Percentiles rank a stretch among this genome's conserved stretches.
These are phyloP conservation scores for Corymbia citriodora DNA, from an alignment of 441 rosid genomes.

Conservation along the genomic window DNA sequence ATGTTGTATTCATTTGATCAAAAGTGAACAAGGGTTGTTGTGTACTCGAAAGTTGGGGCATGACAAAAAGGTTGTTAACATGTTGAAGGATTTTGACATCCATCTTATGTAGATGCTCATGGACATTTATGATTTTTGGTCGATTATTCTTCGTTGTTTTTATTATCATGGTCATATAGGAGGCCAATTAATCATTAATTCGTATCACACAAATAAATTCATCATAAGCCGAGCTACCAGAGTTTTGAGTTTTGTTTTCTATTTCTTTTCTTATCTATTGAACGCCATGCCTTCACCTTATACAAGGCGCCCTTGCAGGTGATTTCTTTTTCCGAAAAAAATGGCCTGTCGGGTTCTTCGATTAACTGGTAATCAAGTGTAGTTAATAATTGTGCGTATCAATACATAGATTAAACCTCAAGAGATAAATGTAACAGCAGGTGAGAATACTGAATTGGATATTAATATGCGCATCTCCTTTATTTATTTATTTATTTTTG, in stretches of 20 bases:
- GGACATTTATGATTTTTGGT: background rate
- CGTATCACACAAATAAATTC: background rate
- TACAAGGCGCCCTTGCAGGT: background rate
- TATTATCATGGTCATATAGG: background rate
- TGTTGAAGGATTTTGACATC: background rate
- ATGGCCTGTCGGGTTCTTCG: background rate
- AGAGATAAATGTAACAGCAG: background rate
- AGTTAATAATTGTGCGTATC: background rate
- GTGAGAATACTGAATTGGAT: background rate
- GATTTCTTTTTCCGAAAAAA: background rate
- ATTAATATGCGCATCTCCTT: background rate
- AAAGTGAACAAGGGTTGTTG: too few relatives aligned
- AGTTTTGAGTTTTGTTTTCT: background rate
- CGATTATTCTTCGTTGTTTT: background rate
- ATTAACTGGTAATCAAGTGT: background rate
- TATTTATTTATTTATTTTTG: too few relatives aligned
- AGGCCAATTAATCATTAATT: background rate
- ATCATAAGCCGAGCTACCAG: background rate
- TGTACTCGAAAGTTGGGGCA: too few relatives aligned
- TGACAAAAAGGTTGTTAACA: background rate
- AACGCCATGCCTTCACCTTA: background rate
- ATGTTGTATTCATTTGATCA: too few relatives aligned
- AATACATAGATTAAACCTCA: background rate
- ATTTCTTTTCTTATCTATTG: background rate
- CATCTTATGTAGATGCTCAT: background rate